Evolutionary conservation across 2,329 filamentous ascomycete species (phyloP), one percentile per base, ranked within the genome.

Genomic region (Colletotrichum noveboracense): DNA sequence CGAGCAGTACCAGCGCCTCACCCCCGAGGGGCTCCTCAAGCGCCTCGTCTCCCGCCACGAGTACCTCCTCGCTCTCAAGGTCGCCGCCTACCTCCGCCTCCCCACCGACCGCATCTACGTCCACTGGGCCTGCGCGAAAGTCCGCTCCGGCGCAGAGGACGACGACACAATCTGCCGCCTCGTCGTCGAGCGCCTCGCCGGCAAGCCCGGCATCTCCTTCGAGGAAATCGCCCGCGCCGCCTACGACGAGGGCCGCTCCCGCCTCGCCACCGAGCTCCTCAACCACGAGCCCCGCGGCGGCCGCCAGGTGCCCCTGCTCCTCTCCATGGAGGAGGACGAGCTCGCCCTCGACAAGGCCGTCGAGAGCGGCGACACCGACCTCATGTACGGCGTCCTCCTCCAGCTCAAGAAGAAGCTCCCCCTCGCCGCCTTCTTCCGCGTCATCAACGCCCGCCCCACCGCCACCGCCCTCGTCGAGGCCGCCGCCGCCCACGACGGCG

Each of bases 321-420:
- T 99, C 56, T 96, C 91, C 83, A 98, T 98, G 95, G 96, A 98
- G 80, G 96, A 99, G 84, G 96, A 98, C 78, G 95, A 96, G 78
- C 92, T 98, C 55, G 97, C 97, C 0, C 91, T 99, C 0, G 96
- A 98, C 87, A 99, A 98, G 84, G 96, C 97, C 12, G 95, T 98
- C 75, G 96, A 98, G 83, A 98, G 95, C 76, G 96, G 96, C 21
- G 97, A 99, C 81, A 96, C 96, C 0, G 97, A 99, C 79, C 90
- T 99, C 3, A 92, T 98, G n/a, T 93, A 95, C 79, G 96, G 93
- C 81, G 97, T 99, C 7, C 89, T 99, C 8, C 87, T 98, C 9
- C 93, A 96, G 76, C 88, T 99, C 48, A 97, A 96, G 86, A 95
- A 95, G 84, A 98, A 98, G 82, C 89, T 98, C 9, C 95, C 97